phyloP scores from a whole-genome alignment of 148 eudicot species.

The Chenopodium quinoa region DNA sequence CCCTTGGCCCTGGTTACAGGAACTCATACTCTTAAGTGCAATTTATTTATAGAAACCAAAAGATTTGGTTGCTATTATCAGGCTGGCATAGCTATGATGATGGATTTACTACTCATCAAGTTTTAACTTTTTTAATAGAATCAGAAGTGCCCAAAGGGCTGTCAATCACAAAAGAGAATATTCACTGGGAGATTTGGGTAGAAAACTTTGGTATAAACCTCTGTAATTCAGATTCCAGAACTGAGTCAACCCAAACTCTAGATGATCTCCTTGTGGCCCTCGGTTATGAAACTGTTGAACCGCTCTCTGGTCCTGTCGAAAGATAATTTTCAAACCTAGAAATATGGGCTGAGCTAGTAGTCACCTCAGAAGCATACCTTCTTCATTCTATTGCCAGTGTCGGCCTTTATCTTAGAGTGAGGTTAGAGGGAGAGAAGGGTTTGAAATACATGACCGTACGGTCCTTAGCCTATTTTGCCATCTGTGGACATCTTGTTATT shows the following conservation, averaged over 20 bases:
- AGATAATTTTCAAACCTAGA: not conserved
- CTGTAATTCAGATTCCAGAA: constrained; percentile 1
- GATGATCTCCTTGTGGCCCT: not conserved
- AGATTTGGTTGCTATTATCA: not conserved
- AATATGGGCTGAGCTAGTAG: not conserved
- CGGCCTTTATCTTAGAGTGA: not conserved
- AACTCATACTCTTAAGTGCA: not conserved
- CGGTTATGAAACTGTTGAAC: not conserved
- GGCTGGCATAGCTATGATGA: not conserved
- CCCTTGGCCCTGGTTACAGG: not conserved
- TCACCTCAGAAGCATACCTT: not conserved
- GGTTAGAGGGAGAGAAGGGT: not conserved
- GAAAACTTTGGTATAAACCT: not conserved
- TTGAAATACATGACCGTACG: not conserved
- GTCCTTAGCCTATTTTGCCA: not conserved
- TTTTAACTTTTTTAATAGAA: not conserved
- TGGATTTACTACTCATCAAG: not conserved
- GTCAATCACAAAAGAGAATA: not conserved
- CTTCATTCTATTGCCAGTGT: not conserved
- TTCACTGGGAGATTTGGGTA: not conserved
- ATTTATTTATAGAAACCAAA: not conserved
- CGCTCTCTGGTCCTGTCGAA: not conserved
- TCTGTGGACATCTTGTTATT: not conserved
- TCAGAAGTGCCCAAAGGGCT: not conserved
- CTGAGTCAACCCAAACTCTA: not conserved